Base-by-base conservation (phyloP, 352 stramenopile genomes). In the Globisporangium echinulatum region DNA sequence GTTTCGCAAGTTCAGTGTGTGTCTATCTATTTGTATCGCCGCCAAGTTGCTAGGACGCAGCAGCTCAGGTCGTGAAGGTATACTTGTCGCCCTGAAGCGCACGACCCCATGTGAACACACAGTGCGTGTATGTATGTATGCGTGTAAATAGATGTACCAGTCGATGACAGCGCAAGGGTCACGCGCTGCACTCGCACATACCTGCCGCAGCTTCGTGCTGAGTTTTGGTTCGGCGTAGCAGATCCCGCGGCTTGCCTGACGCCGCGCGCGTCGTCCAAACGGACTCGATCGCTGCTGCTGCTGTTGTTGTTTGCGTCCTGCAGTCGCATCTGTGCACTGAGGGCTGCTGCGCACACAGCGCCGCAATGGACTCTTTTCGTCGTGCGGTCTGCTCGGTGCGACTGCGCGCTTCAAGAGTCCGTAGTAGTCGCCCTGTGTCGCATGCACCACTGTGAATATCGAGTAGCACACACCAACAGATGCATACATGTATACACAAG, bases 151-250 rank as follows among this genome's bases (percentile, higher is more conserved):
- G 25, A 33, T 33, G 25, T 33, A 33, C 25, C 25, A 33, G 25
- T 33, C 25, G 25, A 33, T 51, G 50, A 67, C 17, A 17, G 38
- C 49, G 48, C 42, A 15, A 43, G 36, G 11, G 51, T 46, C 49
- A 61, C 47, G 48, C 6, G 7, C 56, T 13, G 15, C 5, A 50
- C 25, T 33, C 19, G 40, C 19, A 48, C 69, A 49, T 66, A 92
- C 82, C 80, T 90, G 77, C 17, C 82, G 82, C 38, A 92, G 76
- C 61, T 92, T 92, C 6, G 74, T 82, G 67, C 88, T 92, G 62
- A 92, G 71, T 59, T 90, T 92, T 49, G 82, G 82, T 33, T 88
- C 78, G 0, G 58, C 69, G 65, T 92, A 92, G 39, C 76, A 90
- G 47, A 90, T 58, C 17, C 64, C 68, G 47, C 38, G 39, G 14